phyloP scores from a whole-genome alignment of 2,329 filamentous ascomycete species.

The Triangularia setosa region DNA sequence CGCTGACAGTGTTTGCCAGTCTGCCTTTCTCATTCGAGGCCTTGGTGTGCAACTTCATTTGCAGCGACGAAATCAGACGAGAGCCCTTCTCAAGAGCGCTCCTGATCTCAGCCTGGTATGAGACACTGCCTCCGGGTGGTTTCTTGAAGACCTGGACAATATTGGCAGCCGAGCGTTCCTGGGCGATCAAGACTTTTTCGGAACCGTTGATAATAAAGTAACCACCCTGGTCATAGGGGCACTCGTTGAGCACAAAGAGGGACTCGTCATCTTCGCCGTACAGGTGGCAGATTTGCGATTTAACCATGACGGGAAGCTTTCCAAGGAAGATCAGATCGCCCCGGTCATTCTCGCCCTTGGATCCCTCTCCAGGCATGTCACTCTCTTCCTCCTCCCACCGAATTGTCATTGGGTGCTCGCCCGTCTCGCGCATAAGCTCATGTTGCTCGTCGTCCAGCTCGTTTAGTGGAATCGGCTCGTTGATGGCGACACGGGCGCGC shows the following conservation, averaged over 20 bases:
- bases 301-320: constrained; percentile 96
- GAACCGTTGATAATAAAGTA: constrained; percentile 99
- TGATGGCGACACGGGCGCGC: constrained; percentile 77
- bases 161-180: constrained; percentile 95
- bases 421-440: constrained; percentile 50
- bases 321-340: constrained; percentile 83
- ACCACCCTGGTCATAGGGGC: constrained; percentile 94
- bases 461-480: constrained; percentile 62
- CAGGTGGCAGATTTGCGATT: constrained; percentile 91
- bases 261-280: constrained; percentile 79
- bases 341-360: constrained; percentile 47
- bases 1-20: constrained; percentile 84
- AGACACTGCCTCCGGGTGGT: constrained; percentile 84
- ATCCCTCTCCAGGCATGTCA: constrained; percentile 43
- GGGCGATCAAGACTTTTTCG: constrained; percentile 96
- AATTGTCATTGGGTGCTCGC: constrained; percentile 55
- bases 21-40: constrained; percentile 74
- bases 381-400: constrained; percentile 59
- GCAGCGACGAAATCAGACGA: constrained; percentile 85
- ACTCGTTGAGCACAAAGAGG: constrained; percentile 90
- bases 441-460: constrained; percentile 66
- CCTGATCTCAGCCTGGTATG: constrained; percentile 91
- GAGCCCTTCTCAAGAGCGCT: constrained; percentile 96
- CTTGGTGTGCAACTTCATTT: constrained; percentile 85
- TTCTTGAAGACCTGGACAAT: constrained; percentile 99